Evolutionary conservation across 371 early-diverging fungal species (phyloP), one percentile per base, ranked within the genome.

Genomic region (Sporodiniella umbellata): DNA sequence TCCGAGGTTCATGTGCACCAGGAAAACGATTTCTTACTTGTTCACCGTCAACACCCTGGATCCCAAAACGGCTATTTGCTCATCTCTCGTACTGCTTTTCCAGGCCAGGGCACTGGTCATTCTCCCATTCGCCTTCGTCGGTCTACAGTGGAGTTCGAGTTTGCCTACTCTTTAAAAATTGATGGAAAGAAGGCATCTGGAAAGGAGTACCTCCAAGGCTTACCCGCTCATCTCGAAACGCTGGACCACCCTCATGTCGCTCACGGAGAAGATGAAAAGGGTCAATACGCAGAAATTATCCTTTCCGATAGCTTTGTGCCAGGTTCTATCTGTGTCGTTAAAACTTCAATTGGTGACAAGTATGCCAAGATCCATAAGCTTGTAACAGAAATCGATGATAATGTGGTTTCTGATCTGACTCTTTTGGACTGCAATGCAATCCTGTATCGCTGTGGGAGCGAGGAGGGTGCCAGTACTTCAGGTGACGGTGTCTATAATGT

Each of bases 1-100:
- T 80, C 73, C 21, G 97, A 97, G 58, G 87, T 94, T 10, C 91
- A 95, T 70, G 96, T 98, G 11, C 91, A 96, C 65, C 95, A 95
- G 45, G 95, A 96, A 60, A 83, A 86, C 52, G 93, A 90, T 72
- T 94, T 86, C 49, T 84, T 96, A 30, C 80, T 91, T 12, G 86
- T 98, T 0, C 95, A 96, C 62, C 86, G 99, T 6, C 83, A 93
- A 43, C 89, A 96, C 62, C 96, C 98, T 2, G 71, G 84, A 12
- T 89, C 90, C 0, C 89, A 94, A 44, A 82, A 91, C 42, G 97
- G 98, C 15, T 95, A 93, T 46, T 70, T 98, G 31, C 62, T 96
- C 56, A 84, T 97, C 48, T 90, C 93, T 0, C 85, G 93, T 33
- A 87, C 88, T 17, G 94, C 93, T 6, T 98, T 93, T 68, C 67